A percentile compares a stretch with the other conserved stretches of the same genome.
These are phyloP conservation scores for Leccinum rimulosum DNA, from an alignment of 768 basidiomycete species.

Conservation along the genomic window DNA sequence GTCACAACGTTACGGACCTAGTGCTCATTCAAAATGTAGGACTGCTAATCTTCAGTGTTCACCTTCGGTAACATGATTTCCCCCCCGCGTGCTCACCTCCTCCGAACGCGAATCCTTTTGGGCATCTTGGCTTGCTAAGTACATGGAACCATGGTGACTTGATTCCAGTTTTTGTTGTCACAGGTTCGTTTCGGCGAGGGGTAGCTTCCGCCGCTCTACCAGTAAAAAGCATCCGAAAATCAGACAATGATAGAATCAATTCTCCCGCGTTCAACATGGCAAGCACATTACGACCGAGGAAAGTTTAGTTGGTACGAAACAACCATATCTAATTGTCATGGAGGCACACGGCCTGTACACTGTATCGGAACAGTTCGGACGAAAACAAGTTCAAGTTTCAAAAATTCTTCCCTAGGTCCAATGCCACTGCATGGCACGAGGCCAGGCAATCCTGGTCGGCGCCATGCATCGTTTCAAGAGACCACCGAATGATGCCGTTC, in stretches of 20 bases:
- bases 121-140: constrained; percentile 32
- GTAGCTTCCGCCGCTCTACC: background rate
- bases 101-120: background rate
- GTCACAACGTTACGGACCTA: background rate
- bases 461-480: background rate
- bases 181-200: background rate
- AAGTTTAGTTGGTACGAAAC: background rate
- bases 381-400: background rate
- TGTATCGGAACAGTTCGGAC: background rate
- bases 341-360: background rate
- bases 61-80: too few relatives aligned
- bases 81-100: background rate
- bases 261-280: background rate
- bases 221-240: background rate
- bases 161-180: background rate
- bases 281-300: background rate
- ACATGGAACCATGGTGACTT: background rate
- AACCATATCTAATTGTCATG: background rate
- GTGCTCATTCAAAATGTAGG: background rate
- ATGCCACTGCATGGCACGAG: too few relatives aligned
- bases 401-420: background rate
- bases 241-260: background rate
- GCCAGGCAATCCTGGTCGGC: background rate
- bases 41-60: background rate
- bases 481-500: background rate